phyloP scores from a whole-genome alignment of 805 yeast species.

The Torulaspora franciscae region DNA sequence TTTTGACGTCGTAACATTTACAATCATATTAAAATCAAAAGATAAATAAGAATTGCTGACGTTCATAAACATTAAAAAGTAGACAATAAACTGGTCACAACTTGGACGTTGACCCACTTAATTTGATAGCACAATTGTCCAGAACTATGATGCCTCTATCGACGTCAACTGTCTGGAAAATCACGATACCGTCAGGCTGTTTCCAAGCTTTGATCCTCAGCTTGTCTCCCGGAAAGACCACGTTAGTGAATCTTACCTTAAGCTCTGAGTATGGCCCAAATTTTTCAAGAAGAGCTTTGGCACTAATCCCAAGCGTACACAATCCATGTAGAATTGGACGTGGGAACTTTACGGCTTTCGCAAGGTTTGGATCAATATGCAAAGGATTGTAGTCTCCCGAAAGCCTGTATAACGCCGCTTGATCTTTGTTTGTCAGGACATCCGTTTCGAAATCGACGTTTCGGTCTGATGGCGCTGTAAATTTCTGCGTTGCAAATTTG shows the following conservation, averaged over 20 bases:
- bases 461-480: constrained; percentile 52
- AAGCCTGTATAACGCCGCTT: constrained; percentile 84
- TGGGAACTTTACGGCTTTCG: constrained; percentile 79
- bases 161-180: constrained; percentile 76
- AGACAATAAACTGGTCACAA: constrained; percentile 17
- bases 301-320: constrained; percentile 78
- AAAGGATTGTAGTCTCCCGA: constrained; percentile 94
- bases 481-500: constrained; percentile 57
- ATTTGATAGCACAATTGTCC: constrained; percentile 79
- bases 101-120: constrained; percentile 35
- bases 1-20: background rate
- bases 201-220: constrained; percentile 82
- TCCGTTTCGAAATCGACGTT: constrained; percentile 63
- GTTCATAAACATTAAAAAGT: background rate
- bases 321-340: constrained; percentile 91
- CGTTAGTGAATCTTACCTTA: constrained; percentile 85
- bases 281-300: constrained; percentile 69
- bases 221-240: constrained; percentile 93
- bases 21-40: background rate
- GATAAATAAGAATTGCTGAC: background rate
- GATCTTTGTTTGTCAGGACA: constrained; percentile 58
- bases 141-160: constrained; percentile 77
- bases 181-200: constrained; percentile 54
- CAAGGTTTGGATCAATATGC: constrained; percentile 89
- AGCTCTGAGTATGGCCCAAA: constrained; percentile 79